A percentile compares a stretch with the other conserved stretches of the same genome.
phyloP scores from a whole-genome alignment of 495 filamentous ascomycete species.

The Xylaria palmicola region DNA sequence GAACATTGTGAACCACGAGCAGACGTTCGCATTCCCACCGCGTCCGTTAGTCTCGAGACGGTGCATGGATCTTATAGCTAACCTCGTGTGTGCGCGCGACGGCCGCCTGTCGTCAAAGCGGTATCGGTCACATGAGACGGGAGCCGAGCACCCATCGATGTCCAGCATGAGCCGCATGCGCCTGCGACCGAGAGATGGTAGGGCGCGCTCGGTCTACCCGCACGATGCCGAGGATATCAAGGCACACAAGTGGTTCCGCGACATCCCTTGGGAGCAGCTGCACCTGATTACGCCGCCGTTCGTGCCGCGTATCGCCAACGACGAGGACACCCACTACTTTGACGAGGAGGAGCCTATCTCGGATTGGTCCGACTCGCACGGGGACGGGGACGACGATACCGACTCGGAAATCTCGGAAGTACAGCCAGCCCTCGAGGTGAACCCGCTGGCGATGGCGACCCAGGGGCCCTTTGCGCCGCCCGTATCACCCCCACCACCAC shows the following conservation, averaged over 20 bases:
- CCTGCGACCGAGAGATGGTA: conserved; percentile 32
- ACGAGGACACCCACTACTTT: conserved; percentile 88
- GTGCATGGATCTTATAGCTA: conserved; percentile 71
- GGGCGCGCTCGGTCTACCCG: conserved; percentile 66
- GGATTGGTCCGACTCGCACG: conserved; percentile 44
- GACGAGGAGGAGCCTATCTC: conserved; percentile 73
- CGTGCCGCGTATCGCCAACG: conserved; percentile 64
- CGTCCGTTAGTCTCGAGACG: conserved; percentile 57
- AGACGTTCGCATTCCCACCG: conserved; percentile 62
- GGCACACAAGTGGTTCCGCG: conserved; percentile 68
- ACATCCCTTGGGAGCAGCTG: conserved; percentile 65
- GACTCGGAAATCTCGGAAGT: conserved; percentile 12
- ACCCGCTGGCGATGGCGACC: conserved; percentile 3
- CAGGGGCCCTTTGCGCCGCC: neutral
- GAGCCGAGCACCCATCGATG: conserved; percentile 18
- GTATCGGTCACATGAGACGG: conserved; percentile 49
- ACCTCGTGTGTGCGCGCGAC: conserved; percentile 75
- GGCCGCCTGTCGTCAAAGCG: conserved; percentile 68
- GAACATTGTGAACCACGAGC: conserved; percentile 62
- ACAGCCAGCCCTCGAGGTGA: neutral
- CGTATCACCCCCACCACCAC: neutral
- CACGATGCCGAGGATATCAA: conserved; percentile 80
- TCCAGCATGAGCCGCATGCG: conserved; percentile 11
- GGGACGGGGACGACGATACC: conserved; percentile 19
- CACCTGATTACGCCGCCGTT: conserved; percentile 72